A percentile compares a stretch with the other conserved stretches of the same genome.
Conservation (phyloP, 2,329 filamentous ascomycete genomes). For the Penicillium olsonii region DNA sequence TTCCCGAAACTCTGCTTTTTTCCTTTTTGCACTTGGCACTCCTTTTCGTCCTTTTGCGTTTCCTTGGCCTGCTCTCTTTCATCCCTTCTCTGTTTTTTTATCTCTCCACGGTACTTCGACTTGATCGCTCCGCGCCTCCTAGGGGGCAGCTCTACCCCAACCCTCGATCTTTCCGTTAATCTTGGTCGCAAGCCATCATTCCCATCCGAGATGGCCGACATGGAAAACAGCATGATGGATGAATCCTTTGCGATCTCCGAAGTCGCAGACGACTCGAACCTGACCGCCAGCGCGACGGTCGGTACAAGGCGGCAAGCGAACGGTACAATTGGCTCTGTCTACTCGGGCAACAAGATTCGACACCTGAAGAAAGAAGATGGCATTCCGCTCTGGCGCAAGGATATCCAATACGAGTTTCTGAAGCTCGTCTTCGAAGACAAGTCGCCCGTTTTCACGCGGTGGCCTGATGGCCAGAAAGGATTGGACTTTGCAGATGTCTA, state of each 20-base stretch:
- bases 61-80: conserved; percentile 7
- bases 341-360: conserved; percentile 67
- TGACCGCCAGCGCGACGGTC: conserved; percentile 43
- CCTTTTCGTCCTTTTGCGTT: conserved; percentile 5
- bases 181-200: neutral
- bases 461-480: conserved; percentile 77
- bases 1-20: conserved; percentile 17
- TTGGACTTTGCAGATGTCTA: conserved; percentile 89
- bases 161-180: conserved; percentile 2
- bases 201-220: conserved; percentile 34
- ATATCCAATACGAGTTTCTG: conserved; percentile 67
- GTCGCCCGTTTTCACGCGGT: conserved; percentile 79
- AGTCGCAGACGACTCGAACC: conserved; percentile 38
- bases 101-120: conserved; percentile 4
- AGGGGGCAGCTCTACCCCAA: conserved; percentile 15
- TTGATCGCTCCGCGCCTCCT: conserved; percentile 18
- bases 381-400: conserved; percentile 66
- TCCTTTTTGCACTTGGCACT: conserved; percentile 10
- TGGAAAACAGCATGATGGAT: conserved; percentile 35
- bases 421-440: conserved; percentile 64
- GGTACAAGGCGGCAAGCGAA: conserved; percentile 63
- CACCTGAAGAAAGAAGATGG: conserved; percentile 69
- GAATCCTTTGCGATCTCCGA: conserved; percentile 40
- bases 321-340: conserved; percentile 66
- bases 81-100: conserved; percentile 7